Percentiles rank a stretch among this genome's conserved stretches.
Evolutionary conservation across 306 rosid genomes (phyloP).

Genomic region (Comarum palustre): DNA sequence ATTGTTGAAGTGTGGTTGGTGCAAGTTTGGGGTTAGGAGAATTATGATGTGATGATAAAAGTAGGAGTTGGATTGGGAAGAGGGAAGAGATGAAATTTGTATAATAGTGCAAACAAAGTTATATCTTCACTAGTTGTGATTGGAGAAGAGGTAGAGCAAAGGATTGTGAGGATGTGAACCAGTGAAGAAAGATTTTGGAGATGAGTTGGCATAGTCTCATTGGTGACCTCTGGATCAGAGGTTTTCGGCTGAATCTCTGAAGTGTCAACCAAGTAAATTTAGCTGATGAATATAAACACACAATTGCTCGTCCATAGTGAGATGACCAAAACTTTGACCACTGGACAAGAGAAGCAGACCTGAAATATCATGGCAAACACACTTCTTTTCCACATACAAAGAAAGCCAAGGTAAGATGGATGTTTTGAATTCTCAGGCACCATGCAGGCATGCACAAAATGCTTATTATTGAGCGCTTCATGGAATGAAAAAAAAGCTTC

Average conservation of each 20-base stretch:
- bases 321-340: not conserved
- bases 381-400: not conserved
- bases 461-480: not conserved
- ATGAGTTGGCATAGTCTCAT: constrained; percentile 50
- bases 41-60: not conserved
- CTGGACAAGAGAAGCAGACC: not conserved
- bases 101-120: not conserved
- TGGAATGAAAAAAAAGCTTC: not conserved
- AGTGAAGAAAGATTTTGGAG: constrained; percentile 37
- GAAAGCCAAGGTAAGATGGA: not conserved
- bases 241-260: constrained; percentile 22
- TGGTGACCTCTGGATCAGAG: constrained; percentile 58
- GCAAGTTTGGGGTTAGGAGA: not conserved
- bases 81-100: constrained; percentile 19
- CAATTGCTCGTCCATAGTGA: not conserved
- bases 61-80: constrained; percentile 11
- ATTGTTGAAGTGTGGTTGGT: constrained; percentile 16
- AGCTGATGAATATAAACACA: not conserved
- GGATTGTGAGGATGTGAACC: constrained; percentile 40
- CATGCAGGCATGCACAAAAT: not conserved
- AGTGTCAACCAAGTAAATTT: not conserved
- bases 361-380: not conserved
- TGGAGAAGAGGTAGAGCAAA: constrained; percentile 3
- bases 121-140: not conserved
- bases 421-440: too few relatives aligned